phyloP scores from a whole-genome alignment of 148 eudicot genomes.

The Nyssa sinensis region DNA sequence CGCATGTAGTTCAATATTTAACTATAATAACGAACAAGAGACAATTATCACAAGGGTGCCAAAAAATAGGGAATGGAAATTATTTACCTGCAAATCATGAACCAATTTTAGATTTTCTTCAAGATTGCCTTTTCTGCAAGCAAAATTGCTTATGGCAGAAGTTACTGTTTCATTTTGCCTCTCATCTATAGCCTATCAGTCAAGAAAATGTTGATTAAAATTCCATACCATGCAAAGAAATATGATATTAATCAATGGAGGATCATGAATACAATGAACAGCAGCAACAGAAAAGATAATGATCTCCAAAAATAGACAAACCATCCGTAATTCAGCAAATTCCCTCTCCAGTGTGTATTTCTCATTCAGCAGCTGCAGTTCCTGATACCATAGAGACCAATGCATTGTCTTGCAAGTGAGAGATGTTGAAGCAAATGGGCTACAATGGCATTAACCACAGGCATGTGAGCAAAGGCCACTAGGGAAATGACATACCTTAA shows the following conservation, averaged over 20 bases:
- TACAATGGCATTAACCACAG: conserved; percentile 3
- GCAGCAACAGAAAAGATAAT: conserved; percentile 13
- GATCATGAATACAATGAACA: conserved; percentile 6
- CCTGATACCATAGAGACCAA: conserved; percentile 44
- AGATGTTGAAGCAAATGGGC: conserved; percentile 12
- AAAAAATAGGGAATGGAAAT: background rate
- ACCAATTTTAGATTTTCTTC: conserved; percentile 68
- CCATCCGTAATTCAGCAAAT: conserved; percentile 81
- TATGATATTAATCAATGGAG: conserved; percentile 6
- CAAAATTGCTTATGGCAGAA: conserved; percentile 66
- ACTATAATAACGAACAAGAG: background rate
- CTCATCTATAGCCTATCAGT: conserved; percentile 75
- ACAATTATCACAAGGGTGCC: background rate
- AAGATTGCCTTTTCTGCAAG: conserved; percentile 67
- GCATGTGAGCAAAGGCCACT: conserved; percentile 9
- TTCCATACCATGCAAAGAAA: background rate
- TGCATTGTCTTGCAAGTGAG: conserved; percentile 10
- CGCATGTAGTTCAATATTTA: too few species aligned
- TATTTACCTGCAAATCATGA: conserved; percentile 65
- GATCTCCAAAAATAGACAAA: conserved; percentile 31
- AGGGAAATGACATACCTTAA: conserved; percentile 43
- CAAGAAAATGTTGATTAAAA: conserved; percentile 15
- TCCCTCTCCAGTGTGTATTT: conserved; percentile 73
- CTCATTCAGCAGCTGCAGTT: conserved; percentile 76
- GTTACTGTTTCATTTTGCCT: conserved; percentile 66